Evolutionary conservation across 2,329 filamentous ascomycete genomes (phyloP).

Genomic region (Aspergillus fumigatus): DNA sequence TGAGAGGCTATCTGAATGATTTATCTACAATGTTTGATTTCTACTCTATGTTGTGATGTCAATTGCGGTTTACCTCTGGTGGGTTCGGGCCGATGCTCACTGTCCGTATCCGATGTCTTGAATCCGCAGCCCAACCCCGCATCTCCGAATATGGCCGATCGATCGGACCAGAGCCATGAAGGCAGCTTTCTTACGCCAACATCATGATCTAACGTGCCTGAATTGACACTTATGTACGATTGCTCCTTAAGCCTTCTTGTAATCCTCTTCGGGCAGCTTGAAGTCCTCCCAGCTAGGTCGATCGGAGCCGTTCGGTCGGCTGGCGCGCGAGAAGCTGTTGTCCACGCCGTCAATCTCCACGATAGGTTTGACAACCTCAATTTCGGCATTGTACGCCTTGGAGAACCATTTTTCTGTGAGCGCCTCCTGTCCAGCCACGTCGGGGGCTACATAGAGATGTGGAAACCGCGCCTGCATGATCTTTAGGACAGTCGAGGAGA

Average conservation of each 20-base stretch:
- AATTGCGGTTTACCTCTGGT: not conserved
- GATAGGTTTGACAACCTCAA: constrained; percentile 47
- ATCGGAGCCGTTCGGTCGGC: constrained; percentile 51
- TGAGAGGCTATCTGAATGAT: not conserved
- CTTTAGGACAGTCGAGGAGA: constrained; percentile 56
- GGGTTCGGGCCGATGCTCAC: constrained; percentile 12
- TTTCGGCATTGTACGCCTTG: constrained; percentile 40
- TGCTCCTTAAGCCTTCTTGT: constrained; percentile 17
- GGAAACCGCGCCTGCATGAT: constrained; percentile 52
- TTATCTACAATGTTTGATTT: not conserved
- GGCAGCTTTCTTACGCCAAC: not conserved
- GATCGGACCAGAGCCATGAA: not conserved
- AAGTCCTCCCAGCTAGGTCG: constrained; percentile 44
- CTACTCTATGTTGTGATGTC: constrained; percentile 3
- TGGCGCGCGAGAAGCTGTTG: constrained; percentile 46
- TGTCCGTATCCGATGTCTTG: constrained; percentile 12
- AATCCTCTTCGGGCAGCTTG: constrained; percentile 22
- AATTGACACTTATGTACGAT: not conserved
- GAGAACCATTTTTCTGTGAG: constrained; percentile 49
- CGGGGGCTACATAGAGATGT: constrained; percentile 46
- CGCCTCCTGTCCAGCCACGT: constrained; percentile 34
- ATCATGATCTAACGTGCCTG: not conserved
- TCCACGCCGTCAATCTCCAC: constrained; percentile 45
- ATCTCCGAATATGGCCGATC: constrained; percentile 4
- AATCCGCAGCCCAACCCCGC: no score